Evolutionary conservation across 1,284 basidiomycete species (phyloP), one percentile per base, ranked within the genome.

Genomic region (Puccinia horiana): DNA sequence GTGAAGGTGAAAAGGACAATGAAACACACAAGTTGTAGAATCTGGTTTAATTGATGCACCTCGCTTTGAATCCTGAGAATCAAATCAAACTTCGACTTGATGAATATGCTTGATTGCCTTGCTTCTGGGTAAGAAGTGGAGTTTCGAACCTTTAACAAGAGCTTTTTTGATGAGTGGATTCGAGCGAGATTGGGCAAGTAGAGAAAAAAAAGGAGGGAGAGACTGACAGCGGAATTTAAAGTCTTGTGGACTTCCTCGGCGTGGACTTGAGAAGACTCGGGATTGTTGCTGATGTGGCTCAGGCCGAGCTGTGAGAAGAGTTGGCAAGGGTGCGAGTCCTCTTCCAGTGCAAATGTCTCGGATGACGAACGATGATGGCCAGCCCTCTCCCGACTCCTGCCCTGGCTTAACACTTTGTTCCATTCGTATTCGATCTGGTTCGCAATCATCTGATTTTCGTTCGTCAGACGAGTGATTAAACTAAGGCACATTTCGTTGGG

Each of bases 81-180:
- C 14, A 44, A 44, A 44, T 72, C 20, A n/a, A 72, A 12, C 2
- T 72, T 14, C 6, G 69, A 72, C 47, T 44, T 29, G 26, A 72
- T 72, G 69, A 72, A 72, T 20, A 72, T 6, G 42, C 69, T 72
- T 9, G 69, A 72, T 49, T 49, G 20, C 23, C 69, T 47, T 72
- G 69, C 69, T 49, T 72, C 20, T 20, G 69, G 69, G 16, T 72
- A 72, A 16, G 37, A 42, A 47, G 69, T 72, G 2, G 69, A 72
- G 40, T 42, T 23, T 11, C 42, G 5, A 26, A 72, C 69, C 69
- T 72, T 6, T 18, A 23, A 44, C 61, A 23, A 67, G 18, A 58
- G 16, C 8, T 16, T 47, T 47, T 47, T 16, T 47, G 11, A 8
- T 58, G 40, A 42, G 63, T 26, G 40, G 5, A 40, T n/a, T n/a